Conservation (phyloP, 441 rosid species). For the Erodium moschatum region DNA sequence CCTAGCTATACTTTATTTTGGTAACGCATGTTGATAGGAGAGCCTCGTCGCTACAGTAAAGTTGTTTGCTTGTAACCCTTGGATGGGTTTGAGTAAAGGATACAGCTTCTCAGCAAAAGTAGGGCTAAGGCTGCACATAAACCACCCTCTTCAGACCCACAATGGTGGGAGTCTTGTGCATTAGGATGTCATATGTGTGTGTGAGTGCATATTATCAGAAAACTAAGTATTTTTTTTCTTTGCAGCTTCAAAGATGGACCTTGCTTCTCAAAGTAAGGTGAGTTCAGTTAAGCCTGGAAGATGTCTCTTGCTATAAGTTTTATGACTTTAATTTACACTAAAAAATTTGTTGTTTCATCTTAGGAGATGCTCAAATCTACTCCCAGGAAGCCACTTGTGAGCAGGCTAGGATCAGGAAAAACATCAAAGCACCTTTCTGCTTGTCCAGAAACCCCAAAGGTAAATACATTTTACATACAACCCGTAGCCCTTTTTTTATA, state of each 20-base stretch:
- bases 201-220: background rate
- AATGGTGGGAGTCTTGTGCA: too few relatives aligned
- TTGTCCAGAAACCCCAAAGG: slow-evolving; percentile 35
- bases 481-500: background rate
- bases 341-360: slow-evolving; percentile 18
- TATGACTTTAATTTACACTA: slow-evolving; percentile 9
- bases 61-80: background rate
- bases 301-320: slow-evolving; percentile 14
- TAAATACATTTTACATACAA: slow-evolving; percentile 22
- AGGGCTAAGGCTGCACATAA: background rate
- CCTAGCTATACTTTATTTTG: background rate
- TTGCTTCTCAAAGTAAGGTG: slow-evolving; percentile 47
- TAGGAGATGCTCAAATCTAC: slow-evolving; percentile 42
- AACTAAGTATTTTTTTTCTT: slow-evolving; percentile 19
- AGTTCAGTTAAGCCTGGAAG: slow-evolving; percentile 15
- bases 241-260: slow-evolving; percentile 45
- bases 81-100: background rate
- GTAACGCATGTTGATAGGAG: background rate
- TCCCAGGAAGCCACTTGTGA: slow-evolving; percentile 42
- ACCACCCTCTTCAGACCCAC: too few relatives aligned
- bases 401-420: slow-evolving; percentile 36
- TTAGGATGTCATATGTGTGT: too few relatives aligned
- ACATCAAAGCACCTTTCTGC: slow-evolving; percentile 37
- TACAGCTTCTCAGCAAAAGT: background rate
- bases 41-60: background rate